These are phyloP conservation scores for Jackrogersella multiformis DNA, from an alignment of 495 filamentous ascomycete species.

Conservation along the genomic window DNA sequence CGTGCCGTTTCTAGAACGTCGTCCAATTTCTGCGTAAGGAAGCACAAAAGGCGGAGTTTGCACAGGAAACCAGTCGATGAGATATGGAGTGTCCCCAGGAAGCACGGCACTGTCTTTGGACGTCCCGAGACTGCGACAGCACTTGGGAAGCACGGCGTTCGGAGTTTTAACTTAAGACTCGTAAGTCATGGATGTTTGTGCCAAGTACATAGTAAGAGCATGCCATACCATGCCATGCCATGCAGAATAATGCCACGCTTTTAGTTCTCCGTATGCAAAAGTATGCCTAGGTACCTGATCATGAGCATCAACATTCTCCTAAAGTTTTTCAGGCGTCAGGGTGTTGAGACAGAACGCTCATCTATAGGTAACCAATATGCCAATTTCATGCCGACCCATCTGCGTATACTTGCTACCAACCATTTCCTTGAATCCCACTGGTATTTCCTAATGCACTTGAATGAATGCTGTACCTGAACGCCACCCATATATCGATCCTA, in stretches of 20 bases:
- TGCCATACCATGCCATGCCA: neutral
- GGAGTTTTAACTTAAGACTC: too few relatives aligned
- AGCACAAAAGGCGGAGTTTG: conserved; percentile 54
- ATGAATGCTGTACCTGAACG: conserved; percentile 33
- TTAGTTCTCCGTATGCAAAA: conserved; percentile 19
- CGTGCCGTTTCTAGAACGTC: conserved; percentile 72
- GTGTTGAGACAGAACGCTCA: conserved; percentile 4
- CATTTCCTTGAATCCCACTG: conserved; percentile 22
- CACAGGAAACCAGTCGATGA: conserved; percentile 44
- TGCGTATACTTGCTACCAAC: conserved; percentile 13
- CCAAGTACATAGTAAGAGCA: neutral
- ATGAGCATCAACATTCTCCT: conserved; percentile 15
- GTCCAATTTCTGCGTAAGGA: conserved; percentile 78
- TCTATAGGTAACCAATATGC: conserved; percentile 24
- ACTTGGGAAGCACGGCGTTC: conserved; percentile 23
- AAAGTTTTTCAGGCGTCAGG: conserved; percentile 12
- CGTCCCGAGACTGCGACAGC: too few relatives aligned
- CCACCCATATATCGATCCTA: conserved; percentile 36
- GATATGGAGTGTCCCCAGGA: neutral
- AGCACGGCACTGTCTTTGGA: neutral
- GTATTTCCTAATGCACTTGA: conserved; percentile 33
- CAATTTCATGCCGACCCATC: conserved; percentile 28
- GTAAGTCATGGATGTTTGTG: too few relatives aligned
- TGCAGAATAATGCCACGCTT: conserved; percentile 4
- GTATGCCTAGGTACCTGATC: conserved; percentile 25